Evolutionary conservation across 805 yeast species (phyloP).

Genomic region (Candida incommunis): DNA sequence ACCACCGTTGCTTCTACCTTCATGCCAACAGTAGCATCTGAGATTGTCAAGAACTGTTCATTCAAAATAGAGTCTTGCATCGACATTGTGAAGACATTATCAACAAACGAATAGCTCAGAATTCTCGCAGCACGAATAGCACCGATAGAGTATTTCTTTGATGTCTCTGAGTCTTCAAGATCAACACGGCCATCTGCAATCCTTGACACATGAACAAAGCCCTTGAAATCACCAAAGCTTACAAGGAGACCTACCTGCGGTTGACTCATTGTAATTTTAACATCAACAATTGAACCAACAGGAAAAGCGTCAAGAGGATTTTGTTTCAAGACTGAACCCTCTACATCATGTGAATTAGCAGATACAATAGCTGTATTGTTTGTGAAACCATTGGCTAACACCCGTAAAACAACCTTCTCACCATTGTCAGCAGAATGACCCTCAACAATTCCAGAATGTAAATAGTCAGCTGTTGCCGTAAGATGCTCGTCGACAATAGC

Average conservation of each 20-base stretch:
- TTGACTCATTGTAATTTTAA: slow-evolving; percentile 34
- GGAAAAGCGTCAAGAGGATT: slow-evolving; percentile 53
- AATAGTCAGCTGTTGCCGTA: slow-evolving; percentile 52
- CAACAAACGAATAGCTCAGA: slow-evolving; percentile 51
- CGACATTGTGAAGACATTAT: slow-evolving; percentile 52
- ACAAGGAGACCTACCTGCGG: slow-evolving; percentile 22
- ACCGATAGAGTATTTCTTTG: slow-evolving; percentile 36
- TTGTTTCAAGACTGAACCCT: slow-evolving; percentile 13
- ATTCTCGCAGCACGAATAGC: slow-evolving; percentile 67
- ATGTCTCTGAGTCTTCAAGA: slow-evolving; percentile 17
- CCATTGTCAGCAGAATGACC: slow-evolving; percentile 7
- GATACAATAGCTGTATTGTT: slow-evolving; percentile 53
- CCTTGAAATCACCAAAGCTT: slow-evolving; percentile 37
- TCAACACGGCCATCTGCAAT: slow-evolving; percentile 26
- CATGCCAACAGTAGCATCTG: slow-evolving; percentile 70
- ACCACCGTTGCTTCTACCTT: slow-evolving; percentile 41
- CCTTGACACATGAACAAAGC: slow-evolving; percentile 70
- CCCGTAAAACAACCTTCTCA: neutral
- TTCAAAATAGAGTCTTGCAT: slow-evolving; percentile 51
- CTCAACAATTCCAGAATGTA: slow-evolving; percentile 42
- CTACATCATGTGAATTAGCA: slow-evolving; percentile 38
- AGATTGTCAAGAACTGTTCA: slow-evolving; percentile 49
- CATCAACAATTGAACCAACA: slow-evolving; percentile 52
- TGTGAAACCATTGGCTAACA: slow-evolving; percentile 10
- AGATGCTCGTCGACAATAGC: slow-evolving; percentile 63